Evolutionary conservation across 768 basidiomycete genomes (phyloP), one percentile per base, ranked within the genome.

Genomic region (Coprinopsis marcescibilis): DNA sequence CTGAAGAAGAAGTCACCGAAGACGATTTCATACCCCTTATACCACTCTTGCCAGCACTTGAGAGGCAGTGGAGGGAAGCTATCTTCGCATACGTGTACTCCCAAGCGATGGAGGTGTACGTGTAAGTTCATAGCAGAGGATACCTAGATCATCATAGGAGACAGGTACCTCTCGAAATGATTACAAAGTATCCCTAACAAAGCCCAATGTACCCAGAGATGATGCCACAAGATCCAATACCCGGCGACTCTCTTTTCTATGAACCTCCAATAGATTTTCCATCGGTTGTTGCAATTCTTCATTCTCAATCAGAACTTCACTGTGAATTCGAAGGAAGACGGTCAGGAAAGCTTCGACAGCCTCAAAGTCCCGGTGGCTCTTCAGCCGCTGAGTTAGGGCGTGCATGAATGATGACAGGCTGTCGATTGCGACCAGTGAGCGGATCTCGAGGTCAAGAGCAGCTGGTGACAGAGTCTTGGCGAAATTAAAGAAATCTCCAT

Each of bases 301-400:
- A 58, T 89, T 89, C 17, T 70, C 73, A 25, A 91, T 71, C 24
- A 98, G 66, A 0, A 83, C 69, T 46, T 98, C 93, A 3, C 84
- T 85, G 59, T 98, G 94, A 43, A 88, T 73, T 14, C 80, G 79
- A 33, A 98, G 66, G 62, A 96, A 91, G 1, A 95, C 85, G 52
- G 73, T 82, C 56, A 92, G 75, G 59, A 94, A 73, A 1, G 93
- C 78, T 63, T 98, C 92, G 3, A 95, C 88, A 11, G 91, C 93
- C 64, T 99, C 96, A 58, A 96, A 98, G 66, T 99, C 96, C 39
- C 80, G 78, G 54, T 83, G 89, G 5, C 87, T 88, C 26, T 63
- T 66, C 21, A 98, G 72, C 3, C 95, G 82, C 45, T 67, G 77
- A 10, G 72, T 77, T 20, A 98, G 71, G 0, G 91, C 86, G 48